Base-by-base conservation (phyloP, 345 rosid genomes). In the Syzygium oleosum region DNA sequence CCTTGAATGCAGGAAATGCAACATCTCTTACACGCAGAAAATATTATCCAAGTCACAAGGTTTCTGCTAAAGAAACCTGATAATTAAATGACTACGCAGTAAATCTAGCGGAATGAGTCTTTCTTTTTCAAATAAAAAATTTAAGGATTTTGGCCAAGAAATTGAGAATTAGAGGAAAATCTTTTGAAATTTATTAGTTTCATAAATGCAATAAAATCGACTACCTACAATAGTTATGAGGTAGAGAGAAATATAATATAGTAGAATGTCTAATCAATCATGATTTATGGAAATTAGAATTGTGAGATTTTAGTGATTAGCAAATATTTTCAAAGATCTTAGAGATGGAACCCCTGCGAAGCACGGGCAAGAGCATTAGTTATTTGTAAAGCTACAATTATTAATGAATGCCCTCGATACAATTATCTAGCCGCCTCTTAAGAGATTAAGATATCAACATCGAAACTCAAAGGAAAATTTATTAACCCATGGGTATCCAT, bases 401-500 rank as follows among this genome's bases (percentile, higher is more conserved):
- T n/a, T 61, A 61, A n/a, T 0, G 1, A n/a, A 61, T 61, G 4
- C 17, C n/a, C 34, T 27, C 34, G 0, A 13, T 12, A 61, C 1
- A 12, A 5, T 61, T 0, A 51, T 52, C 53, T 52, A 3, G 53
- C 5, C 5, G 0, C 9, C 34, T 61, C 34, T 13, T 6, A n/a
- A n/a, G 73, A 61, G 13, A 61, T n/a, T 61, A n/a, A n/a, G 73
- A 13, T 7, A 27, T 61, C 17, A 61, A n/a, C 34, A 61, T n/a
- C 34, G 0, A 61, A 61, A 61, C 9, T 61, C 0, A 0, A 13
- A 61, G 46, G 46, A 43, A 13, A n/a, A n/a, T 5, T 61, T n/a
- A 61, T 61, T n/a, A 13, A 27, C 17, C 17, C 13, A 6, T 61
- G 6, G 6, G 68, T n/a, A n/a, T 61, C 17, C 34, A n/a, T 13